Evolutionary conservation across 148 eudicot genomes (phyloP).

Genomic region (Rhododendron simsii): DNA sequence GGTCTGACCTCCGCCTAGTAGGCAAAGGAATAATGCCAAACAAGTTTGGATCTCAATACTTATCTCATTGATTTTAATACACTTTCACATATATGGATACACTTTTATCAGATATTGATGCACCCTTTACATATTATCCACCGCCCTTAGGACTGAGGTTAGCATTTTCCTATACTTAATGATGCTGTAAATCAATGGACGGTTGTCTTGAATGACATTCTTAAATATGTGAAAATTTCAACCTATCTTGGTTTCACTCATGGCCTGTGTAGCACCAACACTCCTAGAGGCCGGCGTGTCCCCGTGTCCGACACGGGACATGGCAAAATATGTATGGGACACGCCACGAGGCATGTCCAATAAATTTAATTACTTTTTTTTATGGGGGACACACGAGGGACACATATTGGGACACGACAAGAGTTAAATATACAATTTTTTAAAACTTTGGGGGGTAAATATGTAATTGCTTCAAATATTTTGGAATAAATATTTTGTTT

Average conservation of each 20-base stretch:
- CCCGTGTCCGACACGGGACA: too few species aligned
- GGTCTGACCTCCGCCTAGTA: neutral
- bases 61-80: neutral
- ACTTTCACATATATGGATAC: neutral
- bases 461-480: too few species aligned
- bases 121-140: neutral
- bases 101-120: neutral
- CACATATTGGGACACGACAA: too few species aligned
- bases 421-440: too few species aligned
- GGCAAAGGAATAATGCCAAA: neutral
- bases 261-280: neutral
- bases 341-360: too few species aligned
- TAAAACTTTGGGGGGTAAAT: too few species aligned
- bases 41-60: neutral
- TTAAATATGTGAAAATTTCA: neutral
- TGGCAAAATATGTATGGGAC: too few species aligned
- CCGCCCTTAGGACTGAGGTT: neutral
- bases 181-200: neutral
- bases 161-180: neutral
- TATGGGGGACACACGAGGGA: too few species aligned
- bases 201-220: neutral
- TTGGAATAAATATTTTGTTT: too few species aligned
- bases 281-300: too few species aligned
- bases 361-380: too few species aligned
- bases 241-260: neutral